Evolutionary conservation across 495 filamentous ascomycete genomes (phyloP).

Genomic region (Filosporella fistucella): DNA sequence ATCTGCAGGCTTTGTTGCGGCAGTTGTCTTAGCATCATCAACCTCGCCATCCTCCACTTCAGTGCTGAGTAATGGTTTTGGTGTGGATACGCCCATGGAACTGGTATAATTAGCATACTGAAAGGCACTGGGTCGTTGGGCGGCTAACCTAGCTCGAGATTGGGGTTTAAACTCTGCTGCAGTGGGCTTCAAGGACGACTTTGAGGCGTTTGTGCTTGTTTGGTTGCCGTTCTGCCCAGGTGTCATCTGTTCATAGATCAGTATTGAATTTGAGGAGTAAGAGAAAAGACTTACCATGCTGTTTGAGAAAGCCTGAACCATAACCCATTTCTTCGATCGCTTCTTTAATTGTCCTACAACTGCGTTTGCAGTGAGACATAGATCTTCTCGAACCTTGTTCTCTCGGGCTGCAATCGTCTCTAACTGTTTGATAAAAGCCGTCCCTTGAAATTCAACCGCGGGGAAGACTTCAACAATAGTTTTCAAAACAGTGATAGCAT

Average conservation of each 20-base stretch:
- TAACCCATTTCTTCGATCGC: constrained; percentile 74
- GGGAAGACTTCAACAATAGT: constrained; percentile 76
- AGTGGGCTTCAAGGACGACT: constrained; percentile 25
- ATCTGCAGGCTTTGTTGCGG: constrained; percentile 24
- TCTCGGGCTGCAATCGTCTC: constrained; percentile 71
- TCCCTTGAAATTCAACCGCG: constrained; percentile 81
- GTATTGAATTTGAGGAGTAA: constrained; percentile 23
- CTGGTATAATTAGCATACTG: constrained; percentile 14
- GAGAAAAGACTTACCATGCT: constrained; percentile 36
- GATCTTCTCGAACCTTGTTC: constrained; percentile 62
- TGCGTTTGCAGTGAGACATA: constrained; percentile 85
- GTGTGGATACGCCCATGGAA: constrained; percentile 27
- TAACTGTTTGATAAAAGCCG: constrained; percentile 62
- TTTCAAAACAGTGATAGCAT: constrained; percentile 89
- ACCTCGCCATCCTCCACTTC: constrained; percentile 82
- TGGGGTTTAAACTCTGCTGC: constrained; percentile 43
- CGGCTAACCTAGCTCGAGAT: constrained; percentile 17
- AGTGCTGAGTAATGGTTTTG: constrained; percentile 26
- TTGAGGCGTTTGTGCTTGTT: constrained; percentile 3
- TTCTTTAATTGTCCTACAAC: constrained; percentile 77
- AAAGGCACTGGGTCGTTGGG: constrained; percentile 20
- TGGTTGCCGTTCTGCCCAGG: constrained; percentile 18
- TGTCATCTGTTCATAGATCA: constrained; percentile 6
- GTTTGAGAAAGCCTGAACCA: constrained; percentile 72
- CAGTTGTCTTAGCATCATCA: constrained; percentile 51